A percentile compares a stretch with the other conserved stretches of the same genome.
These are phyloP conservation scores for Phytopythium kandeliae DNA, from an alignment of 352 stramenopile species.

Conservation along the genomic window DNA sequence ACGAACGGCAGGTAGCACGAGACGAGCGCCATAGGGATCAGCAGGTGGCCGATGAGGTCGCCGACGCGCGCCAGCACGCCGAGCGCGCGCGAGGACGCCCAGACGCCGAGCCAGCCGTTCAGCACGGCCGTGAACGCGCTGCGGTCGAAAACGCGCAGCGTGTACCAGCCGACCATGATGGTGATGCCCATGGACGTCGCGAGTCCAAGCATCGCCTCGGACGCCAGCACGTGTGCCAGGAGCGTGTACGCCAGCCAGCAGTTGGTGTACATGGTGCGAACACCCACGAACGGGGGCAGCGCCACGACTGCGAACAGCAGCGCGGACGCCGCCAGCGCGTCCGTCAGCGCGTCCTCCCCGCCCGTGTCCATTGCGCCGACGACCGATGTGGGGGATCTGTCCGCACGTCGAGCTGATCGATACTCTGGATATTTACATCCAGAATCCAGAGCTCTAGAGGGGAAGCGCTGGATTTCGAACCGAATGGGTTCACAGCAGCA, in stretches of 20 bases:
- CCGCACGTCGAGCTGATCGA: no score
- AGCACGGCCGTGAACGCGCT: slow-evolving; percentile 69
- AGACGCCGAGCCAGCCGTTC: slow-evolving; percentile 71
- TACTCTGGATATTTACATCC: no score
- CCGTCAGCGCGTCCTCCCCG: slow-evolving; percentile 22
- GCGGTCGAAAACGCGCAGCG: slow-evolving; percentile 73
- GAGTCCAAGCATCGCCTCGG: slow-evolving; percentile 57
- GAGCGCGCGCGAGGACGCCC: slow-evolving; percentile 61
- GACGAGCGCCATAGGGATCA: slow-evolving; percentile 68
- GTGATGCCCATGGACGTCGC: slow-evolving; percentile 78
- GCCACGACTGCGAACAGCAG: slow-evolving; percentile 59
- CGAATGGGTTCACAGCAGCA: no score
- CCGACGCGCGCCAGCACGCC: slow-evolving; percentile 47
- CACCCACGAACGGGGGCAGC: slow-evolving; percentile 43
- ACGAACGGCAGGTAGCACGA: slow-evolving; percentile 72
- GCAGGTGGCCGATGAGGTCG: slow-evolving; percentile 61
- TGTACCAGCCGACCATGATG: slow-evolving; percentile 85
- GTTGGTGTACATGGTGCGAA: slow-evolving; percentile 77
- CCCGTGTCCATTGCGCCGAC: neutral
- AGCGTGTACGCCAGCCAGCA: slow-evolving; percentile 73
- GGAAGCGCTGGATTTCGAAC: no score
- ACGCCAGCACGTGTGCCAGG: slow-evolving; percentile 42
- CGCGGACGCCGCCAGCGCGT: slow-evolving; percentile 37
- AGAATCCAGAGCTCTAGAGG: no score
- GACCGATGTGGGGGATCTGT: no score